Base-by-base conservation (phyloP, 257 asterid species). In the Cruciata laevipes region DNA sequence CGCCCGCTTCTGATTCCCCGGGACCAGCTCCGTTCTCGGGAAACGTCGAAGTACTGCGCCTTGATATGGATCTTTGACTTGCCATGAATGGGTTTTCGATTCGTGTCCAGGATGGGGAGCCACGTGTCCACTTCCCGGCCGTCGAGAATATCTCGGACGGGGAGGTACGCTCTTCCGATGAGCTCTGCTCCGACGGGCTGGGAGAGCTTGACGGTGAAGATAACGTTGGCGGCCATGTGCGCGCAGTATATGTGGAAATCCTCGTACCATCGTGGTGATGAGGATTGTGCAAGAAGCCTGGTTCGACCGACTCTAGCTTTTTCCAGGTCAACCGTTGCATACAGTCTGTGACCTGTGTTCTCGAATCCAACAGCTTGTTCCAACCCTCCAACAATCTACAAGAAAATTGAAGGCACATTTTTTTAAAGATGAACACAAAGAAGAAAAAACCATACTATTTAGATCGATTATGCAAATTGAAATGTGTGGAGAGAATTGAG, bases 221-320 rank as follows among this genome's bases (percentile, higher is more conserved):
- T n/a, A 14, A 75, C 75, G 31, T 79, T 61, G 0, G 83, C 55
- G 32, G 78, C 75, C 83, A 75, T 37, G 62, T 79, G 83, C 20
- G 80, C 83, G 24, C 80, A 68, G 78, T 79, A 79, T 24, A 75
- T 75, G 69, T 79, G 83, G 63, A 79, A 79, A 0, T 80, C 75
- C 73, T 79, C 83, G 11, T 79, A 75, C 83, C 83, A 79, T 1
- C 83, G 80, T 13, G 83, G 83, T 55, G 67, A 71, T 17, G 71
- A 65, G 49, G 65, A 59, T 27, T 47, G 77, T 7, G 33, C 20
- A 1, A 79, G 57, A 55, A 79, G 71, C 63, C 76, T 75, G 6
- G 83, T 79, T 66, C 95, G 70, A 8, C 90, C 88, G 7, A 85
- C 93, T 40, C 93, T 66, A 1, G 93, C 86, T 65, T 81, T 81